phyloP scores from a whole-genome alignment of 2,329 filamentous ascomycete species.

The Trichoderma koningiopsis region DNA sequence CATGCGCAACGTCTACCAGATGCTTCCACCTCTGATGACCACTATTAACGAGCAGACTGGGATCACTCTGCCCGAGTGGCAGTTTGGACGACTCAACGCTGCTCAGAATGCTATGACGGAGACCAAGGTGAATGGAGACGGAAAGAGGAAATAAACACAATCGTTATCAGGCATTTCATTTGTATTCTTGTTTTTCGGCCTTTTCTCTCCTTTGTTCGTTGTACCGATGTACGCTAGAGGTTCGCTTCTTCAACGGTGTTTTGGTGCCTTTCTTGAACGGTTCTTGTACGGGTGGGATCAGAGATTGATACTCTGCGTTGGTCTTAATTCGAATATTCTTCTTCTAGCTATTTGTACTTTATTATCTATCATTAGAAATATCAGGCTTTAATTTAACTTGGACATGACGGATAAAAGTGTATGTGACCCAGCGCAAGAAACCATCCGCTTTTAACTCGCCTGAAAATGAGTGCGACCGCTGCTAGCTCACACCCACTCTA shows the following conservation, averaged over 20 bases:
- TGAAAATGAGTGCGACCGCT: too few relatives aligned
- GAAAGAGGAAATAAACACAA: conserved; percentile 5
- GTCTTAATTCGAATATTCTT: background rate
- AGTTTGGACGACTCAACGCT: conserved; percentile 55
- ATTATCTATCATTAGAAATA: background rate
- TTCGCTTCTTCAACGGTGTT: background rate
- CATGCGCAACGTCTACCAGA: conserved; percentile 82
- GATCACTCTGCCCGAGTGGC: conserved; percentile 77
- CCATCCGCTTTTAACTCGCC: too few relatives aligned
- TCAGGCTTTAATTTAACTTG: too few relatives aligned
- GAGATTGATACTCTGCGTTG: background rate
- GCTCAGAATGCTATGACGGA: conserved; percentile 38
- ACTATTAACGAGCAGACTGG: conserved; percentile 91
- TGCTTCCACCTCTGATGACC: conserved; percentile 76
- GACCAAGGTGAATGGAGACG: conserved; percentile 24
- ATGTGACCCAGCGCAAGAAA: background rate
- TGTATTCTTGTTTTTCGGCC: background rate
- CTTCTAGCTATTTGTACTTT: background rate
- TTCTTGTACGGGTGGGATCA: background rate
- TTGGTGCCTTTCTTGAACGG: background rate
- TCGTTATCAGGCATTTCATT: background rate
- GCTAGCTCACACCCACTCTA: background rate
- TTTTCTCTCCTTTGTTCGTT: background rate
- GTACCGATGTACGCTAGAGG: background rate
- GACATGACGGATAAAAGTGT: too few relatives aligned